Percentiles rank a stretch among this genome's conserved stretches.
phyloP scores from a whole-genome alignment of 495 filamentous ascomycete genomes.

The Penicillium antarcticum region DNA sequence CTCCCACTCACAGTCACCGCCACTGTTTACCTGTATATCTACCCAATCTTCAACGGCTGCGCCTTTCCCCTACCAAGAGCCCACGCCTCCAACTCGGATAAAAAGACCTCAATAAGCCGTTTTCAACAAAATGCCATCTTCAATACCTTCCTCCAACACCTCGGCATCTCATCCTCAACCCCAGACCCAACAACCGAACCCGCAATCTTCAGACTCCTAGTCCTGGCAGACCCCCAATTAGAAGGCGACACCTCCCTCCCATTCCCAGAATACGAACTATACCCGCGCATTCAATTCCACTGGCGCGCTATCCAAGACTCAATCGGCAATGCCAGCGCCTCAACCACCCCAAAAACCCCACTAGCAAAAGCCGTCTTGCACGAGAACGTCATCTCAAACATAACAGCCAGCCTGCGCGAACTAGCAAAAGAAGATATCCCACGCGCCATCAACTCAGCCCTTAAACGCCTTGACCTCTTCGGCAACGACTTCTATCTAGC shows the following conservation, averaged over 20 bases:
- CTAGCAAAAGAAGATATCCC: conserved; percentile 63
- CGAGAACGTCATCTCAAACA: conserved; percentile 30
- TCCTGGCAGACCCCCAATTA: conserved; percentile 90
- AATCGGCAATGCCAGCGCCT: conserved; percentile 11
- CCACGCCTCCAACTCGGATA: not conserved
- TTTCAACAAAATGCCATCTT: conserved; percentile 31
- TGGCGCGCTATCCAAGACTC: conserved; percentile 37
- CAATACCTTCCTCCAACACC: conserved; percentile 49
- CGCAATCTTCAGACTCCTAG: conserved; percentile 77
- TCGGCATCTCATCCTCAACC: conserved; percentile 22
- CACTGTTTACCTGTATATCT: conserved; percentile 81
- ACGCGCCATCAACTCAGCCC: conserved; percentile 53
- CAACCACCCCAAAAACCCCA: conserved; percentile 1
- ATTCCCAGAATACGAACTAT: conserved; percentile 53
- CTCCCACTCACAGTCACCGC: conserved; percentile 65
- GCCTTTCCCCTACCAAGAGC: conserved; percentile 64
- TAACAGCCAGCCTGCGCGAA: conserved; percentile 47
- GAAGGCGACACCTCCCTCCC: conserved; percentile 87
- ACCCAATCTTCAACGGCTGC: conserved; percentile 79
- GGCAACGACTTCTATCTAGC: conserved; percentile 95
- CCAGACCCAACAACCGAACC: conserved; percentile 25
- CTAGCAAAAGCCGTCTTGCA: conserved; percentile 14
- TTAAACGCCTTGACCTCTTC: conserved; percentile 81
- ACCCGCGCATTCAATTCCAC: conserved; percentile 56
- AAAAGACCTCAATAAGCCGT: conserved; percentile 6